Percentiles rank a stretch among this genome's conserved stretches.
Conservation (phyloP, 768 basidiomycete species). For the Pleurotus eryngii region DNA sequence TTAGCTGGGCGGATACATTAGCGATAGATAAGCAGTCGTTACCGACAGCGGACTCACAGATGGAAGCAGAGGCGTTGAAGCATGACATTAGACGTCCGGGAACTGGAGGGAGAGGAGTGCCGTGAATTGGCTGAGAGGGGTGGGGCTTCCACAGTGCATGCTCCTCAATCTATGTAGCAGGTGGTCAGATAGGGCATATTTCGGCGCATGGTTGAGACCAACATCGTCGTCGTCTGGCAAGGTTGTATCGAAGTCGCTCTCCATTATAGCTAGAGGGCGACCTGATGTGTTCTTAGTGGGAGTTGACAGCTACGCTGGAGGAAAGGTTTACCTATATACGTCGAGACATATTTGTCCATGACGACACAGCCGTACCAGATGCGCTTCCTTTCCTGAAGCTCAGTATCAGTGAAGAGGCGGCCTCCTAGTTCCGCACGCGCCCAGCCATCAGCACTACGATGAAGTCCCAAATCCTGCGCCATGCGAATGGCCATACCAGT, state of each 20-base stretch:
- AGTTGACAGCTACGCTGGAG: constrained; percentile 1
- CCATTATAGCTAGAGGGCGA: constrained; percentile 71
- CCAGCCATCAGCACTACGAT: constrained; percentile 80
- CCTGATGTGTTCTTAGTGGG: constrained; percentile 29
- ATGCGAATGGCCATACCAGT: constrained; percentile 89
- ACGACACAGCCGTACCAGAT: constrained; percentile 80
- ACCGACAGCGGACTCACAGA: constrained; percentile 48
- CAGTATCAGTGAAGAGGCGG: constrained; percentile 53
- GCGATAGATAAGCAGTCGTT: not conserved
- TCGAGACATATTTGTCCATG: constrained; percentile 77
- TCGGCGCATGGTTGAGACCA: constrained; percentile 9
- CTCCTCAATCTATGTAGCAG: constrained; percentile 53
- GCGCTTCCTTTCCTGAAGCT: constrained; percentile 66
- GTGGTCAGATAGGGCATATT: not conserved
- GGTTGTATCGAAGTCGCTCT: constrained; percentile 72
- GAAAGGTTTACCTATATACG: constrained; percentile 60
- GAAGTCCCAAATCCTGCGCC: constrained; percentile 87
- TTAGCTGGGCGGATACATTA: constrained; percentile 41
- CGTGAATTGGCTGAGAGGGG: constrained; percentile 21
- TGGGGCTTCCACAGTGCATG: constrained; percentile 46
- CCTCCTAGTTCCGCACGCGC: constrained; percentile 53
- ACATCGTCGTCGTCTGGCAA: constrained; percentile 63
- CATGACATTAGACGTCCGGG: constrained; percentile 63
- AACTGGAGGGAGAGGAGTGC: constrained; percentile 15
- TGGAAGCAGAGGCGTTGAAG: constrained; percentile 68